phyloP scores from a whole-genome alignment of 345 rosid species.

The Salix caprea region DNA sequence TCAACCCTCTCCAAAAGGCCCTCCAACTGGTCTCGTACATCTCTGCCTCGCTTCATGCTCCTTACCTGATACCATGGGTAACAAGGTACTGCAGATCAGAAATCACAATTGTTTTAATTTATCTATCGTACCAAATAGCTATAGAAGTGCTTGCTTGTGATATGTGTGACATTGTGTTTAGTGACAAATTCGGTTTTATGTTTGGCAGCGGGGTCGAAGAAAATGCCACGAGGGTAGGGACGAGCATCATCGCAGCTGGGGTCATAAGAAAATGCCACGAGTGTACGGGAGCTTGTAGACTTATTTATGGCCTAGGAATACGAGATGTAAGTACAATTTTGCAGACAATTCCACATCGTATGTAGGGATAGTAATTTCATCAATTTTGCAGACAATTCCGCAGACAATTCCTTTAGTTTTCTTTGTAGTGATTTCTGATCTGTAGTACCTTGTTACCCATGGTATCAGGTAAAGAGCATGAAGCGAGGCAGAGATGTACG shows the following conservation, averaged over 20 bases:
- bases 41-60: too few relatives aligned
- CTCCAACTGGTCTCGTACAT: too few relatives aligned
- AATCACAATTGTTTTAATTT: not conserved
- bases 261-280: not conserved
- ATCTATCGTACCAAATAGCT: not conserved
- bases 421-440: too few relatives aligned
- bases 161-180: not conserved
- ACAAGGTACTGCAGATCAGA: too few relatives aligned
- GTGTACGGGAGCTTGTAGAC: too few relatives aligned
- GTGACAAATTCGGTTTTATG: not conserved
- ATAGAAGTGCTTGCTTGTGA: not conserved
- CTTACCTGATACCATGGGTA: too few relatives aligned
- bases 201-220: slow-evolving; percentile 67
- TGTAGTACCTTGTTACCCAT: too few relatives aligned
- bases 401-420: too few relatives aligned
- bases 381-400: too few relatives aligned
- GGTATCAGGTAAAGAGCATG: too few relatives aligned
- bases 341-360: not conserved
- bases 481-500: too few relatives aligned
- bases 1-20: too few relatives aligned
- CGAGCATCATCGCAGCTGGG: slow-evolving; percentile 15
- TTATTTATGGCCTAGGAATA: not conserved
- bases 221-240: slow-evolving; percentile 71
- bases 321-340: not conserved
- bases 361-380: not conserved